Evolutionary conservation across 257 asterid genomes (phyloP).

Genomic region (Petunia secreta): DNA sequence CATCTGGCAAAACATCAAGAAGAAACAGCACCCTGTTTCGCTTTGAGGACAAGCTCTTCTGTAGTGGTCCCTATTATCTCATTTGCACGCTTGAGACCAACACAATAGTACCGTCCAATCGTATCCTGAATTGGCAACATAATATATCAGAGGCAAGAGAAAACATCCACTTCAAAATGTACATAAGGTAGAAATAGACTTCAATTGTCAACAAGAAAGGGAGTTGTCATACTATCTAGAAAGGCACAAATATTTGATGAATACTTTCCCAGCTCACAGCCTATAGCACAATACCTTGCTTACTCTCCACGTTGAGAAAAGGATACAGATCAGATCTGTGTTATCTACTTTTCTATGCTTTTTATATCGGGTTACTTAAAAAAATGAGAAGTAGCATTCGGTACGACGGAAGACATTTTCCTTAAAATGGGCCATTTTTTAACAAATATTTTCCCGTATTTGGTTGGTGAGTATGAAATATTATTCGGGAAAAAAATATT

Average conservation of each 20-base stretch:
- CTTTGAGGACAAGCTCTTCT: constrained; percentile 92
- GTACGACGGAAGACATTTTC: neutral
- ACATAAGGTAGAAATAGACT: neutral
- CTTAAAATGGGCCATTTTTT: neutral
- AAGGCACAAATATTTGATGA: neutral
- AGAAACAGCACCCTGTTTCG: constrained; percentile 57
- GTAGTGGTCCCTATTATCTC: constrained; percentile 96
- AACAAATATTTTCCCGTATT: neutral
- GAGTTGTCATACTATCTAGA: neutral
- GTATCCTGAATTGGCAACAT: constrained; percentile 55
- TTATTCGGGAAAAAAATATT: neutral
- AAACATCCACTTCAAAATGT: neutral
- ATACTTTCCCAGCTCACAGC: neutral
- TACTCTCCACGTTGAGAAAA: constrained; percentile 2
- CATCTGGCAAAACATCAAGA: constrained; percentile 37
- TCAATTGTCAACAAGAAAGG: constrained; percentile 11
- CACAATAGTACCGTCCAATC: constrained; percentile 81
- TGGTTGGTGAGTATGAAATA: neutral
- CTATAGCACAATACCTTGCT: neutral
- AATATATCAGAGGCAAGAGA: constrained; percentile 4
- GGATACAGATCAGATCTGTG: neutral
- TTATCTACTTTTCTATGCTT: neutral
- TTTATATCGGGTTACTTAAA: neutral
- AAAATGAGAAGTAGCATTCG: constrained; percentile 1
- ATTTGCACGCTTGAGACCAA: constrained; percentile 91